A percentile compares a stretch with the other conserved stretches of the same genome.
Conservation (phyloP, 345 rosid genomes). For the sweet orange (Citrus sinensis) region DNA sequence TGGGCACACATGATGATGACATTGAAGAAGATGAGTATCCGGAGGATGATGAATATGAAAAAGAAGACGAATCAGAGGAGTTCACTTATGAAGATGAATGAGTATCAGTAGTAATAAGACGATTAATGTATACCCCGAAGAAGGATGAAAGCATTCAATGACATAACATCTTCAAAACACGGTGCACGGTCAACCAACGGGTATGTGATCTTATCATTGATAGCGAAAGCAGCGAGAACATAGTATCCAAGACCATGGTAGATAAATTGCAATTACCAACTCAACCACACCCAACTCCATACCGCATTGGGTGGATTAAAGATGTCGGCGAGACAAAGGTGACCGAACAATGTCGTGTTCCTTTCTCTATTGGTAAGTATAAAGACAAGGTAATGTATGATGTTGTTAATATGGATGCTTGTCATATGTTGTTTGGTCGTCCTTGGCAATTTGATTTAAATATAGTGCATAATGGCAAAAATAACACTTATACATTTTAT, state of each 20-base stretch:
- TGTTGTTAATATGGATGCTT: neutral
- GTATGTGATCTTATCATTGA: neutral
- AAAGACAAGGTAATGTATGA: neutral
- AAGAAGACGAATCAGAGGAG: too few relatives aligned
- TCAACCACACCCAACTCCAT: neutral
- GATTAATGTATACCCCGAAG: accelerated
- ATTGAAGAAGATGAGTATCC: too few relatives aligned
- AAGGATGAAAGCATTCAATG: neutral
- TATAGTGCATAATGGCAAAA: neutral
- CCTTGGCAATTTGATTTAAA: neutral
- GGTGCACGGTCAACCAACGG: neutral
- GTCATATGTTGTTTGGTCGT: neutral
- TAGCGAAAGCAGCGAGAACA: neutral
- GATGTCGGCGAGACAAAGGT: neutral
- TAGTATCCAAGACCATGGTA: neutral
- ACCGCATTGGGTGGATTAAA: neutral
- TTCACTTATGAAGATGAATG: neutral
- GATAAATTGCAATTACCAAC: neutral
- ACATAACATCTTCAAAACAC: too few relatives aligned
- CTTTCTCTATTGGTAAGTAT: neutral
- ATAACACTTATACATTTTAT: neutral
- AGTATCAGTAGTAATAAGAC: neutral
- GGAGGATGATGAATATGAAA: too few relatives aligned
- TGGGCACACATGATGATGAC: too few relatives aligned
- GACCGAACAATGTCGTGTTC: neutral